Evolutionary conservation across 257 asterid species (phyloP).

Genomic region (Solanum virginianum): DNA sequence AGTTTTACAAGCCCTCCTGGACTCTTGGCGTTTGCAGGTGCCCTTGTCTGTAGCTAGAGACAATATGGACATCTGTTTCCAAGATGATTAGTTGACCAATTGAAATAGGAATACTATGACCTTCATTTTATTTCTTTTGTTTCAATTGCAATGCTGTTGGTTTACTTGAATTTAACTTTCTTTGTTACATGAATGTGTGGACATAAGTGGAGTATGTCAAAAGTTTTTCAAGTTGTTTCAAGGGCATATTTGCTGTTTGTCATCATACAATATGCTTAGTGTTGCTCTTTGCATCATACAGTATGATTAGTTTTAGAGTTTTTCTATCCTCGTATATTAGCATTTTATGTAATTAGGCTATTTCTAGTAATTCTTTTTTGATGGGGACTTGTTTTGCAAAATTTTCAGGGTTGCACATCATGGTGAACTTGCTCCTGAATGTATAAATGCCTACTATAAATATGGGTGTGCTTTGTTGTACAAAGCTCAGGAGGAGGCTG

Average conservation of each 20-base stretch:
- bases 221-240: neutral
- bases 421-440: slow-evolving; percentile 91
- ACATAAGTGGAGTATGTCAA: neutral
- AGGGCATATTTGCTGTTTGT: neutral
- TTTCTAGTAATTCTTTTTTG: neutral
- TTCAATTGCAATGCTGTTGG: neutral
- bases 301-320: neutral
- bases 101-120: neutral
- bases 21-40: neutral
- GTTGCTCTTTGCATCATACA: neutral
- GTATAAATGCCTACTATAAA: slow-evolving; percentile 71
- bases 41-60: neutral
- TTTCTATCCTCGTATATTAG: neutral
- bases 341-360: neutral
- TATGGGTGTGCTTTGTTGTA: slow-evolving; percentile 57
- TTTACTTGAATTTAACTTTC: neutral
- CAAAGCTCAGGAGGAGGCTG: slow-evolving; percentile 90
- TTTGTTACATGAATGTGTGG: neutral
- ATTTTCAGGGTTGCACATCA: slow-evolving; percentile 50
- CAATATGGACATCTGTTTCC: neutral
- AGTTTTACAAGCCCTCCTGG: neutral
- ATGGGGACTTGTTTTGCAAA: neutral
- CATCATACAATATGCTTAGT: neutral
- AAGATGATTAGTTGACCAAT: neutral
- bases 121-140: neutral